Evolutionary conservation across 768 basidiomycete species (phyloP), one percentile per base, ranked within the genome.

Genomic region (Lepiota venenata): DNA sequence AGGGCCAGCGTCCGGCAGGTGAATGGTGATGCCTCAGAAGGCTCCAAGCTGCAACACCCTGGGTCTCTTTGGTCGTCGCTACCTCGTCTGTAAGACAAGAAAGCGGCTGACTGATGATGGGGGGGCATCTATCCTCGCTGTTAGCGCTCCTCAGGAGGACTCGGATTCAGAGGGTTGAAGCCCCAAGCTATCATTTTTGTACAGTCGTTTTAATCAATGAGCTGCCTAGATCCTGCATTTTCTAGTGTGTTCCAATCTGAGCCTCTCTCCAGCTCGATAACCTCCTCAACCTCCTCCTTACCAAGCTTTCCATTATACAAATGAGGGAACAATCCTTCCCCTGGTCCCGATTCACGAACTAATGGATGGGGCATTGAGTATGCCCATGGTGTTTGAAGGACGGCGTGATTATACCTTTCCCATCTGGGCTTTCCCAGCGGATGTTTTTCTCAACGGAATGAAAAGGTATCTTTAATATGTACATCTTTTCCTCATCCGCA

Each of bases 31-130:
- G 32, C 27, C 32, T n/a, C 43, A 43, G 12, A 45, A n/a, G n/a
- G 10, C 36, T 32, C 45, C 57, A 49, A 21, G 10, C 39, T 15
- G 37, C 12, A 15, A 22, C 40, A 20, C 25, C 15, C 35, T 60
- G 27, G 68, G 67, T 18, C 77, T 76, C 10, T 78, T 85, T 47
- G 84, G 86, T 3, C 76, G 87, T 11, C 69, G 79, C 0, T 85
- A 83, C 52, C 56, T 87, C 11, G 52, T 85, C 18, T 72, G 85
- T 63, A 84, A 85, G 64, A 85, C 84, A 0, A 71, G 87, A 22
- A 75, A 73, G 43, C 71, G 87, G 12, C 71, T 88, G 22, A 88
- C 87, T 0, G 65, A 66, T 9, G 86, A 88, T 60, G 85, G 87
- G 14, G 86, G 86, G 15, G 79, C 79, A 0, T 87, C 85, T 0